Percentiles rank a stretch among this genome's conserved stretches.
Conservation (phyloP, 2,329 filamentous ascomycete species). For the Fusarium haematococcum region DNA sequence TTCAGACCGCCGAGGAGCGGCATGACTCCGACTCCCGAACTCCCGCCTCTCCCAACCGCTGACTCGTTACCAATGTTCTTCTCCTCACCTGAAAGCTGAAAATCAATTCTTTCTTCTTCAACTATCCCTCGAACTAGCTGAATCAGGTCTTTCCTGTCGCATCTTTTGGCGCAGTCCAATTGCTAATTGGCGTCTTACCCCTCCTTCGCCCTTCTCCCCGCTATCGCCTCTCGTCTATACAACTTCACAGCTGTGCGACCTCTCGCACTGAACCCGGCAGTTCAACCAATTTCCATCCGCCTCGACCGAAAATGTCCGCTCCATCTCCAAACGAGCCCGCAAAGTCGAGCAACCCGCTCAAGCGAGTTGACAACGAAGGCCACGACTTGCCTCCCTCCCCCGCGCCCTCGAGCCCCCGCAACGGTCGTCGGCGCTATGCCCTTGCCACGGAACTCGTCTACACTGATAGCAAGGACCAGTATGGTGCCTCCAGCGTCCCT, state of each 20-base stretch:
- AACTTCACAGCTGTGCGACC: conserved; percentile 2
- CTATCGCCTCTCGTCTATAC: conserved; percentile 2
- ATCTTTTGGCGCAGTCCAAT: background rate
- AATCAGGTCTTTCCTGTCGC: background rate
- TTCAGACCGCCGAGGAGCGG: conserved; percentile 44
- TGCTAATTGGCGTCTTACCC: conserved; percentile 1
- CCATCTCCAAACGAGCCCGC: conserved; percentile 44
- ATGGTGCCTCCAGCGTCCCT: conserved; percentile 94
- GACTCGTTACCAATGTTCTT: conserved; percentile 24
- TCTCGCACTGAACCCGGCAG: background rate
- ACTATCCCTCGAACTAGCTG: conserved; percentile 9
- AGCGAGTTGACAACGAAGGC: conserved; percentile 81
- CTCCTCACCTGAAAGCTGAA: conserved; percentile 6
- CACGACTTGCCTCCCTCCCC: conserved; percentile 91
- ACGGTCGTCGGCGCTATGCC: conserved; percentile 85
- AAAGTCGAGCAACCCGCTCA: conserved; percentile 56
- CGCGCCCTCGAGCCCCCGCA: conserved; percentile 89
- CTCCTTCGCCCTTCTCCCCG: conserved; percentile 7
- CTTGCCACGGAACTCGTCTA: conserved; percentile 97
- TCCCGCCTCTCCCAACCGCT: conserved; percentile 21
- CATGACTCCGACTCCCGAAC: conserved; percentile 46
- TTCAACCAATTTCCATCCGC: background rate
- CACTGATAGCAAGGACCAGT: conserved; percentile 95
- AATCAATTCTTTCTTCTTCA: conserved; percentile 17
- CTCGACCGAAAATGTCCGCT: conserved; percentile 34